Evolutionary conservation across 257 asterid species (phyloP), one percentile per base, ranked within the genome.

Genomic region (Oldenlandia corymbosa): DNA sequence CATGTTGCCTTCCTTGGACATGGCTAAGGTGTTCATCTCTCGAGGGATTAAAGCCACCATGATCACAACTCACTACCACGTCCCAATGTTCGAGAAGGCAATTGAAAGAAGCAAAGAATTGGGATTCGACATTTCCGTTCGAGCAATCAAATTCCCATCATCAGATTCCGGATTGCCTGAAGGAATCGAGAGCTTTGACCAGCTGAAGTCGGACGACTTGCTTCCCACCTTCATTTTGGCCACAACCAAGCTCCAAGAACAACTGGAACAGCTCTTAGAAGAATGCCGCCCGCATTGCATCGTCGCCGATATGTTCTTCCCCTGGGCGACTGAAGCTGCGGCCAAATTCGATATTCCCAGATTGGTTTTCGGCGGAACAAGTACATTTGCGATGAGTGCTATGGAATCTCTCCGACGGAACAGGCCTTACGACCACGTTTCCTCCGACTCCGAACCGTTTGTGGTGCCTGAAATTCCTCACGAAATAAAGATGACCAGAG

Each of bases 261-360:
- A 79, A 0, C 60, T 87, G 1, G 95, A 82, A 60, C 54, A 68
- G 10, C 75, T 87, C 46, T 32, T 87, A 4, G 60, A 64, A 39
- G 81, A 76, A 50, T n/a, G 20, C 39, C 37, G 37, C 5, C 95
- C 89, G 1, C 21, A 68, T 12, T 78, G 84, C 46, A 76, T 87
- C 2, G 45, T 87, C n/a, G 78, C 92, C 8, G 90, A 85, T 68
- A 77, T 80, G 81, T 83, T 84, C 69, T 62, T 83, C 23, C 90
- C 86, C 0, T 87, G 95, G 90, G 73, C 90, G 10, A 53, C 62
- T 0, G 83, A 75, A 2, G 66, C 81, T 20, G 92, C 92, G 10
- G 82, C 79, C 18, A 80, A 68, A 21, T 80, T 84, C 57, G 78
- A 68, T 2, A 84, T 87, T 26, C 88, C 95, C 0, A 71, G 95